phyloP scores from a whole-genome alignment of 805 yeast species.

The Martiniozyma abietophila region DNA sequence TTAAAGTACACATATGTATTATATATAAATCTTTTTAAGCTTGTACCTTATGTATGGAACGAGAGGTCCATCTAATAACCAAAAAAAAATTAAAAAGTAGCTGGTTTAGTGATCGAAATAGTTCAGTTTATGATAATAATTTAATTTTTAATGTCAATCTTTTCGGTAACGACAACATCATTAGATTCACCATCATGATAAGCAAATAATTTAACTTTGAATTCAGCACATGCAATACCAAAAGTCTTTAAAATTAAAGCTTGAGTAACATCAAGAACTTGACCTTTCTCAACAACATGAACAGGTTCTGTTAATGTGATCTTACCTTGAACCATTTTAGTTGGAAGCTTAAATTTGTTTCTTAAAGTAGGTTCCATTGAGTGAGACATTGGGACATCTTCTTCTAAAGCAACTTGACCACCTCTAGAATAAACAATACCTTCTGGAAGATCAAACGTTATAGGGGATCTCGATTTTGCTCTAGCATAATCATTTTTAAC shows the following conservation, averaged over 20 bases:
- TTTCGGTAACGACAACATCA: slow-evolving; percentile 15
- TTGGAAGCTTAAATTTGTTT: slow-evolving; percentile 83
- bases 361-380: slow-evolving; percentile 91
- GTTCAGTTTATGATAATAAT: too few species aligned
- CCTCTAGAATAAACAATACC: slow-evolving; percentile 94
- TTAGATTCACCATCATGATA: slow-evolving; percentile 58
- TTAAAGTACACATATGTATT: background rate
- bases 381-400: slow-evolving; percentile 94
- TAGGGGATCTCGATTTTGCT: slow-evolving; percentile 77
- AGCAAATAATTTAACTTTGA: slow-evolving; percentile 72
- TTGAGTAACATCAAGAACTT: slow-evolving; percentile 77
- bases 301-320: slow-evolving; percentile 67
- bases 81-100: too few species aligned
- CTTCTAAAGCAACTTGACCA: slow-evolving; percentile 82
- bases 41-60: background rate
- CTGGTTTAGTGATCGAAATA: too few species aligned
- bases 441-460: slow-evolving; percentile 76
- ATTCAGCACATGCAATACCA: slow-evolving; percentile 90
- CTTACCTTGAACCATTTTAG: slow-evolving; percentile 84
- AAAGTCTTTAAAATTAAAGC: slow-evolving; percentile 88
- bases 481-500: slow-evolving; percentile 78
- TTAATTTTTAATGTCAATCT: slow-evolving; percentile 2
- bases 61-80: too few species aligned
- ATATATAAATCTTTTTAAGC: background rate
- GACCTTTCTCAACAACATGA: slow-evolving; percentile 73